Base-by-base conservation (phyloP, 306 rosid genomes). In the Spatholobus suberectus region DNA sequence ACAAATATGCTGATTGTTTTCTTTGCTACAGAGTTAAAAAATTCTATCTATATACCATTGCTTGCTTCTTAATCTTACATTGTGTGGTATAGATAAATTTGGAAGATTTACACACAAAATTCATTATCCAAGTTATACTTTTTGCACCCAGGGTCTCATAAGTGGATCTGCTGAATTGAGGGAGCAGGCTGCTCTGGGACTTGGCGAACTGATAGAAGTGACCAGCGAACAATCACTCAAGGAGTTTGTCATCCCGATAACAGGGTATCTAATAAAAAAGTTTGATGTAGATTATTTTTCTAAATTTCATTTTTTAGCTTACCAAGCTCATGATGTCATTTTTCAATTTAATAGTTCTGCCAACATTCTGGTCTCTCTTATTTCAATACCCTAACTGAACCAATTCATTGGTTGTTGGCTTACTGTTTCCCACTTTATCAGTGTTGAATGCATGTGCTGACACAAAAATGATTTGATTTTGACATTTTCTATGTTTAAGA, bases 111-210 rank as follows among this genome's bases (percentile, higher is more conserved):
- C 8, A 0, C 41, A 54, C 0, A 2, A 55, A 40, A 20, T 58
- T 83, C 70, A 67, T 65, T 82, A 54, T 41, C 74, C 79, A 54
- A 75, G 24, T 51, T 81, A 34, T 73, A 54, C 40, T 20, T 73
- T 77, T 27, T 83, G 75, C 55, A 68, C 66, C 34, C 84, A 96
- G 98, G 99, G 99, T 77, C 89, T 96, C 29, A 94, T 90, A 61
- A 91, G 94, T 74, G 99, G 99, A 62, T 96, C 99, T 82, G 89
- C 99, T 68, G 99, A 96, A 86, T 78, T 94, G 82, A 90, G 99
- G 88, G 98, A 96, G 89, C 99, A 96, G 80, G 94, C 99, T 13
- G 99, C 99, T 70, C 76, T 91, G 88, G 99, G 99, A 76, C 98
- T 96, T 54, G 99, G 99, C 20, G 98, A 96, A 82, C 83, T 94